Percentiles rank a stretch among this genome's conserved stretches.
phyloP scores from a whole-genome alignment of 495 filamentous ascomycete genomes.

The Aspergillus kassunensis region DNA sequence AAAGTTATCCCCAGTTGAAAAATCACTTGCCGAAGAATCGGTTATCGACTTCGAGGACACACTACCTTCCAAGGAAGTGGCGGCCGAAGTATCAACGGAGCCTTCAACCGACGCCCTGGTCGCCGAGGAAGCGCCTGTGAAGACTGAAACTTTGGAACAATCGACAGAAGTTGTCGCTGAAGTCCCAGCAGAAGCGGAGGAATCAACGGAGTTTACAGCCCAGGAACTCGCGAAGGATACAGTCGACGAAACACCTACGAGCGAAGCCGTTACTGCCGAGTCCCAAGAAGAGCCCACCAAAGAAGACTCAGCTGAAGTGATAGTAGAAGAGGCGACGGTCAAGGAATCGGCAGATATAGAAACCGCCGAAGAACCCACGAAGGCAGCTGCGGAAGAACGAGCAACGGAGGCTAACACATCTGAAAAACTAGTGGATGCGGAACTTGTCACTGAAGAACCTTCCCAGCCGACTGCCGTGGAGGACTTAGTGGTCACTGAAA shows the following conservation, averaged over 20 bases:
- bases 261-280: constrained; percentile 7
- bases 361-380: not conserved
- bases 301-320: not conserved
- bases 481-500: not conserved
- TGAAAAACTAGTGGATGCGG: not conserved
- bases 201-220: not conserved
- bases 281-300: not conserved
- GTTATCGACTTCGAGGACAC: too few relatives aligned
- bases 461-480: not conserved
- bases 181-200: not conserved
- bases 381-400: not conserved
- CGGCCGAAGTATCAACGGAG: too few relatives aligned
- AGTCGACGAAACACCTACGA: not conserved
- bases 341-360: not conserved
- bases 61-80: too few relatives aligned
- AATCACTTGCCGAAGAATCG: too few relatives aligned
- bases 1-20: too few relatives aligned
- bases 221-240: not conserved
- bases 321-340: not conserved
- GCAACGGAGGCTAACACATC: not conserved
- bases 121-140: too few relatives aligned
- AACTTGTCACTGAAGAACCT: not conserved
- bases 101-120: not conserved
- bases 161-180: not conserved
- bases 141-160: not conserved